Base-by-base conservation (phyloP, 179 eudicot genomes). In the Beta lomatogona region DNA sequence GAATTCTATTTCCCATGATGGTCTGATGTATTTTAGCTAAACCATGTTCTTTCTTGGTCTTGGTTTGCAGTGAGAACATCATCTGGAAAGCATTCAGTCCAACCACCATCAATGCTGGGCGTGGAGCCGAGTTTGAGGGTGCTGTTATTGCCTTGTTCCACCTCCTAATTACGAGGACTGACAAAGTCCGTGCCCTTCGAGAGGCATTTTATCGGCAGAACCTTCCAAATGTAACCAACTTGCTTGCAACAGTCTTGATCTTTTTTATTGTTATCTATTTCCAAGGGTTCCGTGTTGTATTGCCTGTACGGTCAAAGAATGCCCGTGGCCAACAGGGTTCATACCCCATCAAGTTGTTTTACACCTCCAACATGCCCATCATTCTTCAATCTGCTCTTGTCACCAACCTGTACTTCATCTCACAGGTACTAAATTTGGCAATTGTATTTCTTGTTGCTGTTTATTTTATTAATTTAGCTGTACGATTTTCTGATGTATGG, bases 81-180 rank as follows among this genome's bases (percentile, higher is more conserved):
- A 92, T 94, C 85, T 94, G 97, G 98, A 92, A 91, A 76, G 97
- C 98, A 81, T 94, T 94, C 78, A 94, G 98, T 79, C 98, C 97
- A 44, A 91, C 97, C 54, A 92, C 94, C 18, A 88, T 94, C 83
- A 94, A 92, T 83, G 91, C 92, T 78, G 98, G 97, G 31, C 91
- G 98, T 73, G 98, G 97, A 69, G 93, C 92, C 76, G 98, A 94
- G 83, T 92, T 94, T 80, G 94, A 94, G 84, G 98, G 98, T 65
- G 98, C 96, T 81, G 93, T 90, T 71, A 89, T 92, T 85, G 95
- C 96, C 46, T 82, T 92, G 83, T 92, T 93, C 87, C 95, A 93
- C 86, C 84, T 93, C 22, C 75, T 92, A 74, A 93, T 93, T 59
- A 93, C 96, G 4, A 85, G 98, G 75, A 90, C 91, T 12, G 98